Base-by-base conservation (phyloP, 164 flowering plant species). In the Liquidambar formosana region DNA sequence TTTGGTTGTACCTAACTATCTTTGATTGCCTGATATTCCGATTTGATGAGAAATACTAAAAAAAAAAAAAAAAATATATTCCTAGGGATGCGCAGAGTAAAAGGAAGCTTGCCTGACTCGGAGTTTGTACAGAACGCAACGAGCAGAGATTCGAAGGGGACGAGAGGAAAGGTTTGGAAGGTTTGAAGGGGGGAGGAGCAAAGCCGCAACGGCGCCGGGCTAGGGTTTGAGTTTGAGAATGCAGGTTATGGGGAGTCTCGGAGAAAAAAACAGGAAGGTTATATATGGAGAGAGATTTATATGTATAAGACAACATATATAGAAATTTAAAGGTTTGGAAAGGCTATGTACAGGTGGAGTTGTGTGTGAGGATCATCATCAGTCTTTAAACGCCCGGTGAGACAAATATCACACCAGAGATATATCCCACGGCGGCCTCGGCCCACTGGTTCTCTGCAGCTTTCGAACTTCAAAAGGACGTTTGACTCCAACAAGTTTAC, bases 311-410 rank as follows among this genome's bases (percentile, higher is more conserved):
- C 4, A 21, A 54, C 58, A 25, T 54, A 12, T 27, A 23, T 54
- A 54, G 57, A 54, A 22, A 54, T 54, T 54, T n/a, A n/a, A 54
- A 19, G 21, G 57, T 1, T 1, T 1, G n/a, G 1, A 54, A 21
- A 10, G 41, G 72, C 26, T n/a, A 15, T 57, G 16, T 58, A 58
- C 38, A 65, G 51, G 63, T 53, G 69, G 73, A 53, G 81, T 71
- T 25, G 65, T 6, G 74, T 65, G 78, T 72, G 26, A 74, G 75
- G 73, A 33, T 33, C 4, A 33, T 33, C 4, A 33, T 6, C 4
- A 33, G 41, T 33, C 41, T 33, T 33, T 33, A 33, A 33, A 33
- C 41, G 41, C 41, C 41, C 4, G 41, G 41, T 33, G 41, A 33
- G 41, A 33, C 4, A 33, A 33, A 33, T 6, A 33, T 33, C 41